Percentiles rank a stretch among this genome's conserved stretches.
These are phyloP conservation scores for Cornus controversa DNA, from an alignment of 148 eudicot species.

Conservation along the genomic window DNA sequence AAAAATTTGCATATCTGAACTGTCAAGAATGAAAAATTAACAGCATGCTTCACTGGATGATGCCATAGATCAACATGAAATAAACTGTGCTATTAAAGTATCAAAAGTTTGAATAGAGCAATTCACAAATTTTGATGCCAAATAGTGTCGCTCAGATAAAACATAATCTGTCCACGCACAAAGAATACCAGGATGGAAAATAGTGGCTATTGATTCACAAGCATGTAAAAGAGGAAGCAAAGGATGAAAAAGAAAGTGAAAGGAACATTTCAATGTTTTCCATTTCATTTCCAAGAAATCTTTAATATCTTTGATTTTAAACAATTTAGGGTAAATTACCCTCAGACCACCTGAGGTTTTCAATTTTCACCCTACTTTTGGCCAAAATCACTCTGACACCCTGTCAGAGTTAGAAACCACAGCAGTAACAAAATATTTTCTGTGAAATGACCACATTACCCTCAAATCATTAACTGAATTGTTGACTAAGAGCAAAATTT, in stretches of 20 bases:
- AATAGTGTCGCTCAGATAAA: not conserved
- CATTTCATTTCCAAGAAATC: not conserved
- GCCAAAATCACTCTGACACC: too few species aligned
- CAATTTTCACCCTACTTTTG: too few species aligned
- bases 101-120: conserved; percentile 1
- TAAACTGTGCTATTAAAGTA: not conserved
- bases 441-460: too few species aligned
- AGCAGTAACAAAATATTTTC: too few species aligned
- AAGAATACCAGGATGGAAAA: not conserved
- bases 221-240: not conserved
- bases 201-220: not conserved
- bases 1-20: conserved; percentile 9
- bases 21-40: not conserved
- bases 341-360: too few species aligned
- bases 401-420: too few species aligned
- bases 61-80: not conserved
- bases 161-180: not conserved
- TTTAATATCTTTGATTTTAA: too few species aligned
- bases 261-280: not conserved
- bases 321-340: too few species aligned
- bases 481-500: too few species aligned
- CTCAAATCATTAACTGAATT: too few species aligned
- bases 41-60: not conserved
- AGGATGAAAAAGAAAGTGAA: not conserved
- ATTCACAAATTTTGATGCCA: not conserved